Base-by-base conservation (phyloP, 768 basidiomycete genomes). In the Xerocomus spinulosus region DNA sequence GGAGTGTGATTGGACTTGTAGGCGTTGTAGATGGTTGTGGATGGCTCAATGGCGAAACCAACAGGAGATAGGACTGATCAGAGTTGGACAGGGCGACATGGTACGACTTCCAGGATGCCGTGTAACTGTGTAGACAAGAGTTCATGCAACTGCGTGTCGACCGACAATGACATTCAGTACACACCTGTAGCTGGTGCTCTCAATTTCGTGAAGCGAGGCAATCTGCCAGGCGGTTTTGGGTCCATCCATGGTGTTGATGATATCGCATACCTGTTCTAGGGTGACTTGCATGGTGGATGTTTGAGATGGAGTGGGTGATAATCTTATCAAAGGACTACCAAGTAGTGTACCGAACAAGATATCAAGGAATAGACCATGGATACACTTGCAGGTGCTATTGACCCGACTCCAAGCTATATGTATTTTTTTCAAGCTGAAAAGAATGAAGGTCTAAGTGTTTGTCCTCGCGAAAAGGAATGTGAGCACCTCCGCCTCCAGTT, bases 401-500 rank as follows among this genome's bases (percentile, higher is more conserved):
- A 32, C 30, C 14, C 14, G 30, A 6, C 14, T 32, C 30, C 30
- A 32, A 32, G 30, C 30, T 14, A 32, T 32, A 32, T 32, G 30
- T 32, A 14, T 32, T 42, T 20, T 42, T 91, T 63, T 92, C 89
- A 61, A 90, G 66, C 87, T 90, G 8, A 15, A 46, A 5, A 20
- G 17, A 21, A 44, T 17, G 5, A 5, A 14, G 2, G 6, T 48
- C 9, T 29, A 34, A 30, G 41, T 15, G 30, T 21, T 15, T 6
- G 8, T 17, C 23, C 32, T 23, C 8, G 12, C 26, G 26, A 20
- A 34, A 36, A 4, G 0, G 20, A 9, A 18, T 12, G 9, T 26
- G 36, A 48, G 28, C 33, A 87, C 89, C 80, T 92, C 87, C 12
- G 76, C 64, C 60, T 91, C 90, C 26, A 92, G 71, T 55, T 87